These are phyloP conservation scores for Phyllosticta paracitricarpa DNA, from an alignment of 2,329 filamentous ascomycete genomes.

Conservation along the genomic window DNA sequence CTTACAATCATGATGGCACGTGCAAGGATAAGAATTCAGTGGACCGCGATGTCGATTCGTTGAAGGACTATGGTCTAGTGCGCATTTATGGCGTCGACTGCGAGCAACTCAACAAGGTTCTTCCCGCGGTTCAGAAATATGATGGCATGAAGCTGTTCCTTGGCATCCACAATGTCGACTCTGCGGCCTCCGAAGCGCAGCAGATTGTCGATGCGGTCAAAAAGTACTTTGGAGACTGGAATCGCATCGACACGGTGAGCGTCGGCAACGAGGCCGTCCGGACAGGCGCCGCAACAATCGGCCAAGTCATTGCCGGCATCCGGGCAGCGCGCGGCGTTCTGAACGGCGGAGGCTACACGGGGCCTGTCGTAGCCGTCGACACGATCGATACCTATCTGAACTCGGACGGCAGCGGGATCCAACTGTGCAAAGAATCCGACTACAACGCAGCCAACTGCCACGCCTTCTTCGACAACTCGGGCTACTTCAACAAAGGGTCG, in stretches of 20 bases:
- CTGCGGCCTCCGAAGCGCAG: constrained; percentile 42
- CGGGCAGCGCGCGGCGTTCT: constrained; percentile 48
- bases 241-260: constrained; percentile 56
- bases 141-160: constrained; percentile 59
- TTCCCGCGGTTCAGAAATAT: constrained; percentile 49
- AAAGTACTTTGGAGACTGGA: constrained; percentile 49
- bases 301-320: constrained; percentile 50
- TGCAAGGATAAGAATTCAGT: constrained; percentile 62
- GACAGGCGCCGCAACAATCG: constrained; percentile 37
- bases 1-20: constrained; percentile 4
- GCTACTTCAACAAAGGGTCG: constrained; percentile 34
- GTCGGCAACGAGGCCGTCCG: constrained; percentile 74
- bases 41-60: constrained; percentile 50
- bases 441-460: constrained; percentile 76
- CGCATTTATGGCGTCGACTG: constrained; percentile 77
- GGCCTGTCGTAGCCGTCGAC: constrained; percentile 70
- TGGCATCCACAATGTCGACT: constrained; percentile 51
- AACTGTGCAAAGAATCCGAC: constrained; percentile 63
- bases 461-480: constrained; percentile 61
- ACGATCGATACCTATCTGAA: constrained; percentile 60
- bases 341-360: constrained; percentile 53
- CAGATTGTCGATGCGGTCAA: constrained; percentile 49
- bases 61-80: constrained; percentile 52
- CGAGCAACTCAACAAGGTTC: constrained; percentile 55
- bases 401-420: constrained; percentile 29